phyloP scores from a whole-genome alignment of 495 filamentous ascomycete species.

The Xylaria castorea region DNA sequence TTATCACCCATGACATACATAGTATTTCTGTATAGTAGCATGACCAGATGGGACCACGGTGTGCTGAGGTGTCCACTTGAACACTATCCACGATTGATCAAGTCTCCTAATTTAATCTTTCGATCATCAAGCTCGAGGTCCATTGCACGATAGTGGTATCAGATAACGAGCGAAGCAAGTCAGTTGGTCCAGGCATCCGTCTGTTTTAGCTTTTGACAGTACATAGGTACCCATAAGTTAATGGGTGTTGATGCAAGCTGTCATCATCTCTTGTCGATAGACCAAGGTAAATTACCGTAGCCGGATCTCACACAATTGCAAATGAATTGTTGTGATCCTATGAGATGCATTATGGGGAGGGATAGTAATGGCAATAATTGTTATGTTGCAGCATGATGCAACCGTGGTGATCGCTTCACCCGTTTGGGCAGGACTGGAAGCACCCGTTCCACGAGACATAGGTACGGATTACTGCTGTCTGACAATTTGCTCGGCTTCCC shows the following conservation, averaged over 20 bases:
- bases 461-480: conserved; percentile 27
- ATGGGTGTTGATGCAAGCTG: conserved; percentile 31
- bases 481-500: conserved; percentile 29
- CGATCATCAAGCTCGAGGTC: neutral
- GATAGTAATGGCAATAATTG: conserved; percentile 23
- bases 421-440: conserved; percentile 41
- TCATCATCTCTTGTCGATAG: conserved; percentile 33
- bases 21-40: neutral
- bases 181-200: neutral
- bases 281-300: conserved; percentile 21
- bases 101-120: neutral
- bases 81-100: neutral
- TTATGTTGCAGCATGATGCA: conserved; percentile 39
- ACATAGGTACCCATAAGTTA: neutral
- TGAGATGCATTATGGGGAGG: neutral
- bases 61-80: conserved; percentile 6
- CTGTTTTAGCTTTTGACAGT: neutral
- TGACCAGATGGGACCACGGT: conserved; percentile 7
- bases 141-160: conserved; percentile 9
- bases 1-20: conserved; percentile 20
- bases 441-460: conserved; percentile 33
- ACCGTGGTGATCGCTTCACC: conserved; percentile 39
- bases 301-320: conserved; percentile 32
- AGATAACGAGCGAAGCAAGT: conserved; percentile 19
- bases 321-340: conserved; percentile 19